These are phyloP conservation scores for Aspergillus glaucus DNA, from an alignment of 2,329 filamentous ascomycete genomes.

Conservation along the genomic window DNA sequence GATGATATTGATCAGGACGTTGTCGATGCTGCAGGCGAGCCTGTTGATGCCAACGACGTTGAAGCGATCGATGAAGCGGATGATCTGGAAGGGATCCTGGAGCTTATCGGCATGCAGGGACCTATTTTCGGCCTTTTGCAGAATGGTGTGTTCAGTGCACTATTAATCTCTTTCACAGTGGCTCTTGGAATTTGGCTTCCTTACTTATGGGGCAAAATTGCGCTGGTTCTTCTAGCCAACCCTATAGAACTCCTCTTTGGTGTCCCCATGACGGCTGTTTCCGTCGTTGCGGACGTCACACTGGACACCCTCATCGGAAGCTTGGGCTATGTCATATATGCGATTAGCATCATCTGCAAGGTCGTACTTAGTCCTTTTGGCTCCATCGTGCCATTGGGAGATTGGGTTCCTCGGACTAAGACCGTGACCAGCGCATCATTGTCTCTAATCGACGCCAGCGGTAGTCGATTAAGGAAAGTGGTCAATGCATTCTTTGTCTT, in stretches of 20 bases:
- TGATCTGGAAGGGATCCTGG: constrained; percentile 92
- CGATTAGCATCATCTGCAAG: constrained; percentile 28
- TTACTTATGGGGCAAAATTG: constrained; percentile 83
- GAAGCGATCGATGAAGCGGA: constrained; percentile 66
- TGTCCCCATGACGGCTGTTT: constrained; percentile 65
- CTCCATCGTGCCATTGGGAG: constrained; percentile 26
- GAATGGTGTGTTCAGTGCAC: constrained; percentile 88
- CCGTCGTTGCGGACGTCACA: constrained; percentile 68
- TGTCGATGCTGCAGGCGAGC: constrained; percentile 40
- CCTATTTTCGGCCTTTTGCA: constrained; percentile 85
- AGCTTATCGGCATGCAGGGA: constrained; percentile 92
- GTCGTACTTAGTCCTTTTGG: constrained; percentile 28
- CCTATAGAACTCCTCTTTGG: constrained; percentile 62
- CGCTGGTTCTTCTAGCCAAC: constrained; percentile 71
- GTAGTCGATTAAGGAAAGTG: constrained; percentile 32
- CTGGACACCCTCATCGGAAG: constrained; percentile 68
- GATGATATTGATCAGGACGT: constrained; percentile 16
- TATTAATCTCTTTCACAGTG: constrained; percentile 82
- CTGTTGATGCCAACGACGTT: constrained; percentile 61
- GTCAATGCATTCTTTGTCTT: constrained; percentile 35
- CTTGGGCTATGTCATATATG: constrained; percentile 48
- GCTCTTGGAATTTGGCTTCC: constrained; percentile 82
- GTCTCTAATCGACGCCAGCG: constrained; percentile 38
- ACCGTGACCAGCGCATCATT: constrained; percentile 36
- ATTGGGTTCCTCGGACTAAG: constrained; percentile 31